Evolutionary conservation across 2,329 filamentous ascomycete species (phyloP).

Genomic region (Aspergillus calidoustus): DNA sequence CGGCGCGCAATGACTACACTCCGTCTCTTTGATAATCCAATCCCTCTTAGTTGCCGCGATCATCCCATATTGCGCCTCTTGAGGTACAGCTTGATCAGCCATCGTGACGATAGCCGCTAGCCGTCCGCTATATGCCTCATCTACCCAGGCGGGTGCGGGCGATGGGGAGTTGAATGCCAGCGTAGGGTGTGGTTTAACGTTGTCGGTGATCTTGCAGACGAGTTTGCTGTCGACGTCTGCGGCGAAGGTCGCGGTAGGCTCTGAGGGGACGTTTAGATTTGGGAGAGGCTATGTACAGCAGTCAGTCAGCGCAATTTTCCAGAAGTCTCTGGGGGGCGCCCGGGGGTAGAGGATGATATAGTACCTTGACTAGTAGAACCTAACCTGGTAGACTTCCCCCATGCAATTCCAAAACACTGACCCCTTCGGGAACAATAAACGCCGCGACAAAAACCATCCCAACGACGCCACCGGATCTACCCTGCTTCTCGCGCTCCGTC

Average conservation of each 20-base stretch:
- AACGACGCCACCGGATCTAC: constrained; percentile 36
- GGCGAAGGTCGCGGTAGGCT: constrained; percentile 23
- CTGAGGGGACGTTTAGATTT: constrained; percentile 21
- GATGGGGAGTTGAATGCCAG: constrained; percentile 29
- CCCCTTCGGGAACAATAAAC: constrained; percentile 43
- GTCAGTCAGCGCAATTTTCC: background rate
- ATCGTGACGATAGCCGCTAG: constrained; percentile 31
- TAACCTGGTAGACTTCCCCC: constrained; percentile 30
- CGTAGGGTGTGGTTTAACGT: constrained; percentile 28
- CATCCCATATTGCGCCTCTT: constrained; percentile 31
- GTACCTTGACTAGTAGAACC: constrained; percentile 31
- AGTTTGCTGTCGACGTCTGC: constrained; percentile 16
- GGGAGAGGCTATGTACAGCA: constrained; percentile 8
- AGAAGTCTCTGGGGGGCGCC: too few species aligned
- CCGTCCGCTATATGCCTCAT: constrained; percentile 23
- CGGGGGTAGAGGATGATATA: too few species aligned
- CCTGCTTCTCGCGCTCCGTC: constrained; percentile 29
- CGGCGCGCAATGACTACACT: background rate
- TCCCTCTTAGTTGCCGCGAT: constrained; percentile 25
- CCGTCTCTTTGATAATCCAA: constrained; percentile 30
- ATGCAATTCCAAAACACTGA: constrained; percentile 29
- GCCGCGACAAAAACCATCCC: constrained; percentile 39
- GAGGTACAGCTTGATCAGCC: constrained; percentile 27
- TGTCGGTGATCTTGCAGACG: constrained; percentile 7
- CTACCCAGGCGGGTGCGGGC: constrained; percentile 32